A percentile compares a stretch with the other conserved stretches of the same genome.
phyloP scores from a whole-genome alignment of 305 asterid genomes.

The Solanum hybrid region DNA sequence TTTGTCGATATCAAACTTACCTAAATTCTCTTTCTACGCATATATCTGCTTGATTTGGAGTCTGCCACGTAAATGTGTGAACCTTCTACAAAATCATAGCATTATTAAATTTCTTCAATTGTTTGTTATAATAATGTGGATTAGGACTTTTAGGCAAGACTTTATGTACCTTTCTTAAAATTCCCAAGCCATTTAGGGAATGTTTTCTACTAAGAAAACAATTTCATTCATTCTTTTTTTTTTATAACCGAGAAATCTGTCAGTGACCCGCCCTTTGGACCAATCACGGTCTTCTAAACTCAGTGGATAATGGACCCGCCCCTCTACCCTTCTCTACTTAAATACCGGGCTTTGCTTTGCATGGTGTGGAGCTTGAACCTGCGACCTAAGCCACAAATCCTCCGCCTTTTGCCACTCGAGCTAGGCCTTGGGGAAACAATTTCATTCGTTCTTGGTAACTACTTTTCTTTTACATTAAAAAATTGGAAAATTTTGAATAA shows the following conservation, averaged over 20 bases:
- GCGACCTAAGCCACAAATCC: background rate
- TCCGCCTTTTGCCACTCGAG: background rate
- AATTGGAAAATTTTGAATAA: background rate
- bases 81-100: background rate
- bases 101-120: background rate
- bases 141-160: background rate
- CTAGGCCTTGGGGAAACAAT: background rate
- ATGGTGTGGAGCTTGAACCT: background rate
- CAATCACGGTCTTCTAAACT: background rate
- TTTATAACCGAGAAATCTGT: background rate
- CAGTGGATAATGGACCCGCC: background rate
- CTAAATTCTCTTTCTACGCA: background rate
- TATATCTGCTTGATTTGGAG: background rate
- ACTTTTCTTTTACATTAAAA: background rate
- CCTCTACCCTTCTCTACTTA: background rate
- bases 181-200: background rate
- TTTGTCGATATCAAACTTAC: background rate
- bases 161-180: background rate
- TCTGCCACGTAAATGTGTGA: background rate
- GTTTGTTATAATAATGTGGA: background rate
- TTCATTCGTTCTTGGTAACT: background rate
- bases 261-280: background rate
- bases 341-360: background rate
- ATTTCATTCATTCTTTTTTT: background rate
- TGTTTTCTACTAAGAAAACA: background rate